Evolutionary conservation across 805 yeast genomes (phyloP), one percentile per base, ranked within the genome.

Genomic region (Candida piceae): DNA sequence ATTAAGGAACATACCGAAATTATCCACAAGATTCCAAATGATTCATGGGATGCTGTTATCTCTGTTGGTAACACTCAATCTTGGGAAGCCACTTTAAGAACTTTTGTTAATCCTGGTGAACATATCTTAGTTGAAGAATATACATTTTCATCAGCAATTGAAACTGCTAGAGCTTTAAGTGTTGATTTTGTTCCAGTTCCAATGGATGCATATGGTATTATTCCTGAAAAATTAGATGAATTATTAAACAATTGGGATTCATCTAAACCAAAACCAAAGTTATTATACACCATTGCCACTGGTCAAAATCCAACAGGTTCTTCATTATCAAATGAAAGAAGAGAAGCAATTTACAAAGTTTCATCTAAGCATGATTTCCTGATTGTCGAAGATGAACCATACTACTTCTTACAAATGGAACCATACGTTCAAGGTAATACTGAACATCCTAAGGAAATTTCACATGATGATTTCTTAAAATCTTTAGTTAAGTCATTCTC

Each of bases 221-320:
- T 78, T 32, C 83, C 85, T 1, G 74, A 67, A 11, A 68, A 69
- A 22, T 64, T 86, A 41, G 80, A 66, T 5, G 66, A 66, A 30
- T 45, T 71, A 29, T 69, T 86, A 49, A 69, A 66, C 31, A 69
- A 70, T 47, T 87, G 93, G 93, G 72, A 70, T 36, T 36, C 50
- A 28, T 50, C 62, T 19, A 68, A 62, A 26, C 74, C 76, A 41
- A 78, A 78, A 62, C 97, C 97, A 48, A 87, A 83, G 62, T 67
- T 90, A 42, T 69, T 90, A 50, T 93, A 93, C 75, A 80, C 93
- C 28, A 86, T 90, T 52, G 82, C 93, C 48, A 93, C 97, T 7
- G 98, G 98, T 45, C 97, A 93, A 69, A 90, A 90, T 72, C 98
- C 98, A 46, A 89, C 97, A 15, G 98, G 98, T 26, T 80, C 95